Percentiles rank a stretch among this genome's conserved stretches.
Evolutionary conservation across 2,329 filamentous ascomycete species (phyloP).

Genomic region (Samsoniella hepiali): DNA sequence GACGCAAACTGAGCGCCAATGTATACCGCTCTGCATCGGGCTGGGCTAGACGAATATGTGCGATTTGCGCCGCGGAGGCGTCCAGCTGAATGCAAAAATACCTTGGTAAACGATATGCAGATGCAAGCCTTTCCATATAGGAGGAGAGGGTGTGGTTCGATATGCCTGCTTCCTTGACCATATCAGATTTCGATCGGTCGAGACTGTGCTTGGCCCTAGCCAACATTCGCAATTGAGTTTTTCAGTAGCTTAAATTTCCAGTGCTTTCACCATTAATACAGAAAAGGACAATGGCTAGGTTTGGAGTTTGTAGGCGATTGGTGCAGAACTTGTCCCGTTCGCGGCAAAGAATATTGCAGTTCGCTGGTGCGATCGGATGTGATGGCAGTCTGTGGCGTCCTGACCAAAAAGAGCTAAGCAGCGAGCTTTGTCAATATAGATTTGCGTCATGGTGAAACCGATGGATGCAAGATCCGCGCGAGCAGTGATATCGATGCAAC

Average conservation of each 20-base stretch:
- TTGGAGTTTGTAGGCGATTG: neutral
- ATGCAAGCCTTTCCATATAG: neutral
- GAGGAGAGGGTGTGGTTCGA: neutral
- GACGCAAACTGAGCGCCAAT: slow-evolving; percentile 8
- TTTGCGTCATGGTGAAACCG: neutral
- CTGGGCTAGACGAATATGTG: neutral
- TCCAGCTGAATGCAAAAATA: neutral
- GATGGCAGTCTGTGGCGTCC: no score
- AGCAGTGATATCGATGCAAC: neutral
- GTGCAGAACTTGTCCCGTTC: neutral
- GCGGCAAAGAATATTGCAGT: neutral
- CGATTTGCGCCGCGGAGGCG: neutral
- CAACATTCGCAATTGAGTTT: neutral
- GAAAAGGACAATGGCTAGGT: neutral
- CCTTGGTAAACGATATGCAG: neutral
- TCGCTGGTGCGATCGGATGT: neutral
- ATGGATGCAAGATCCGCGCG: neutral
- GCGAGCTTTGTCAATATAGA: neutral
- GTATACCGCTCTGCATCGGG: neutral
- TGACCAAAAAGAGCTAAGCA: neutral
- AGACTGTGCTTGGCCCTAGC: neutral
- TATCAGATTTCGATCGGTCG: neutral
- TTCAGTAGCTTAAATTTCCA: neutral
- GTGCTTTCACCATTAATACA: no score
- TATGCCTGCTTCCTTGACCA: neutral